Conservation (phyloP, 306 rosid genomes). For the Clitoria ternatea region DNA sequence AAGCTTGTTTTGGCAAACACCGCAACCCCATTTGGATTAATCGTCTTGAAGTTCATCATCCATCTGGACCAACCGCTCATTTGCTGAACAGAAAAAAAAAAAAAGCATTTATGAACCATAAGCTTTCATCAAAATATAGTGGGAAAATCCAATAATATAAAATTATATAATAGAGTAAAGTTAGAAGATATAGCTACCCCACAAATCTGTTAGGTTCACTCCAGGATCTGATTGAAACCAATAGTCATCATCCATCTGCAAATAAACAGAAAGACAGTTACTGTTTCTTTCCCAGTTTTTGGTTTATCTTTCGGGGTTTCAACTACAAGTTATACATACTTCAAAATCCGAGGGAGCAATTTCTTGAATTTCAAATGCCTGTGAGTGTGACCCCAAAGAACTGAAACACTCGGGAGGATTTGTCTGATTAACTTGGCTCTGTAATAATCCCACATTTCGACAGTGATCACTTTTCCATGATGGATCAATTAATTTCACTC, state of each 20-base stretch:
- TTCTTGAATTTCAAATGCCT: constrained; percentile 56
- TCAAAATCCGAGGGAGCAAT: constrained; percentile 46
- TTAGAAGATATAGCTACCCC: constrained; percentile 51
- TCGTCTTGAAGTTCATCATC: constrained; percentile 26
- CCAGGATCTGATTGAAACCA: constrained; percentile 72
- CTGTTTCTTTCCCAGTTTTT: not conserved
- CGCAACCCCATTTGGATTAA: constrained; percentile 10
- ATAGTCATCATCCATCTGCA: constrained; percentile 69
- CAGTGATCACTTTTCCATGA: constrained; percentile 22
- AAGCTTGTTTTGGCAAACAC: constrained; percentile 21
- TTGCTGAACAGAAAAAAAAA: constrained; percentile 29
- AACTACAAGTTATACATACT: constrained; percentile 42
- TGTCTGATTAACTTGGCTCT: constrained; percentile 24
- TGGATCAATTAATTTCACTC: constrained; percentile 22
- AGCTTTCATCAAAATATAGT: constrained; percentile 5
- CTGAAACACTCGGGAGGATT: constrained; percentile 24
- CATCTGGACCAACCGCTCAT: constrained; percentile 24
- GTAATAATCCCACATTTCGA: constrained; percentile 23
- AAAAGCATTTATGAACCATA: not conserved
- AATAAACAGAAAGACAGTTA: not conserved
- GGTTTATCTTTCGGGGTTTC: not conserved
- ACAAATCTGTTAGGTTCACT: constrained; percentile 57
- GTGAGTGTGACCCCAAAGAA: constrained; percentile 23
- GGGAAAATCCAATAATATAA: constrained; percentile 15
- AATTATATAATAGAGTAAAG: constrained; percentile 1